phyloP scores from a whole-genome alignment of 768 basidiomycete species.

The Lepiota venenata region DNA sequence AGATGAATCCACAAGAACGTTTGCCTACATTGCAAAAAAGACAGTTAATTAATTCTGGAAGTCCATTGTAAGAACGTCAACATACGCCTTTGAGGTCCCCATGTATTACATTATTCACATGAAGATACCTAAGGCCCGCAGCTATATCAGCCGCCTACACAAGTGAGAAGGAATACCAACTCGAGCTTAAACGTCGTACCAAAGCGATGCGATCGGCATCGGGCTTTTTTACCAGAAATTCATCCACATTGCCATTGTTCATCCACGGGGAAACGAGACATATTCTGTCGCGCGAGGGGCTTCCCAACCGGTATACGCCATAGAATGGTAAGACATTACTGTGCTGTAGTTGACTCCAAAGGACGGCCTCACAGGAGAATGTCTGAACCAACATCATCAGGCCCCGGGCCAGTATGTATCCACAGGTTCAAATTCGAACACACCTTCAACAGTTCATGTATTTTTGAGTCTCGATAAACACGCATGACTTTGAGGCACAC shows the following conservation, averaged over 20 bases:
- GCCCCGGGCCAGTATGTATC: neutral
- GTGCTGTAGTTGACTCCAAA: constrained; percentile 16
- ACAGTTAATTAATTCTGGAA: neutral
- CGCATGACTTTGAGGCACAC: constrained; percentile 11
- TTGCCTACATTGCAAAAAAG: constrained; percentile 10
- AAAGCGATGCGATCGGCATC: constrained; percentile 6
- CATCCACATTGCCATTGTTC: constrained; percentile 12
- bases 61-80: neutral
- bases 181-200: neutral
- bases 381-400: neutral
- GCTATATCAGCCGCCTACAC: constrained; percentile 13
- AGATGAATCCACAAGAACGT: constrained; percentile 17
- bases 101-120: constrained; percentile 14
- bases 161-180: neutral
- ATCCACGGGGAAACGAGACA: constrained; percentile 18
- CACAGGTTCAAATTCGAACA: neutral
- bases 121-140: constrained; percentile 16
- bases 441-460: constrained; percentile 15
- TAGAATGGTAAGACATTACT: constrained; percentile 15
- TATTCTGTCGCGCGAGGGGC: neutral
- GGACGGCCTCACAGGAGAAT: constrained; percentile 12
- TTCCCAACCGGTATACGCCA: constrained; percentile 12
- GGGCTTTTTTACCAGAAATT: constrained; percentile 8
- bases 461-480: constrained; percentile 8
- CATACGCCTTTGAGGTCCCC: constrained; percentile 22